These are phyloP conservation scores for Penicillium daleae DNA, from an alignment of 495 filamentous ascomycete genomes.

Conservation along the genomic window DNA sequence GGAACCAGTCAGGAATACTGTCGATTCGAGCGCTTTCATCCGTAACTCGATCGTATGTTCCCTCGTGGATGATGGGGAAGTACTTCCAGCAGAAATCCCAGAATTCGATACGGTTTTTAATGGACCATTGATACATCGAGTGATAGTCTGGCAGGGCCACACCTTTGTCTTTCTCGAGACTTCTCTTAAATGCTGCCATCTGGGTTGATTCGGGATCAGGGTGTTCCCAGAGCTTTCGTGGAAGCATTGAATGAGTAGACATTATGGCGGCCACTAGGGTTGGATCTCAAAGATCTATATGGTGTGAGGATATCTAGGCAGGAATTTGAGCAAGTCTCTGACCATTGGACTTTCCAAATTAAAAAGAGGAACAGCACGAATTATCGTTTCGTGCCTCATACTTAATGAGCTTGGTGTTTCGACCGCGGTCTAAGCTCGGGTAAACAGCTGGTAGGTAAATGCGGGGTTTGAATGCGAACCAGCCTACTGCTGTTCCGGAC, in stretches of 20 bases:
- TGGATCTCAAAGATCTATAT: not conserved
- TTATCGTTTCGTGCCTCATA: not conserved
- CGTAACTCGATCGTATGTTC: slow-evolving; percentile 11
- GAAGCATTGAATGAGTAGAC: slow-evolving; percentile 7
- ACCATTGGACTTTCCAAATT: not conserved
- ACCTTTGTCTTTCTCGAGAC: slow-evolving; percentile 5
- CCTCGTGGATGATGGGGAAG: slow-evolving; percentile 22
- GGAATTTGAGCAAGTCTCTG: not conserved
- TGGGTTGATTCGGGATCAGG: slow-evolving; percentile 9
- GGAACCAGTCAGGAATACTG: slow-evolving; percentile 35
- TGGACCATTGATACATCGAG: slow-evolving; percentile 15
- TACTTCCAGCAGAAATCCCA: slow-evolving; percentile 28
- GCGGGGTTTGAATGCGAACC: not conserved
- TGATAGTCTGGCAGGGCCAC: slow-evolving; percentile 11
- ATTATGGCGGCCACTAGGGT: not conserved
- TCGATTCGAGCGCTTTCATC: slow-evolving; percentile 24
- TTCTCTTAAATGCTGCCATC: slow-evolving; percentile 9
- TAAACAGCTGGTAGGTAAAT: slow-evolving; percentile 6
- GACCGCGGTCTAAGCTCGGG: slow-evolving; percentile 3
- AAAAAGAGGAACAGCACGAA: not conserved
- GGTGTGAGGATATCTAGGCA: not conserved
- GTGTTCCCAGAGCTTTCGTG: slow-evolving; percentile 18
- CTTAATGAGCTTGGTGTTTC: not conserved
- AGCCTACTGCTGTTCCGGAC: not conserved
- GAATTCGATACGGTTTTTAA: slow-evolving; percentile 15